Evolutionary conservation across 129 eudicot genomes (phyloP), one percentile per base, ranked within the genome.

Genomic region (Artemisia annua): DNA sequence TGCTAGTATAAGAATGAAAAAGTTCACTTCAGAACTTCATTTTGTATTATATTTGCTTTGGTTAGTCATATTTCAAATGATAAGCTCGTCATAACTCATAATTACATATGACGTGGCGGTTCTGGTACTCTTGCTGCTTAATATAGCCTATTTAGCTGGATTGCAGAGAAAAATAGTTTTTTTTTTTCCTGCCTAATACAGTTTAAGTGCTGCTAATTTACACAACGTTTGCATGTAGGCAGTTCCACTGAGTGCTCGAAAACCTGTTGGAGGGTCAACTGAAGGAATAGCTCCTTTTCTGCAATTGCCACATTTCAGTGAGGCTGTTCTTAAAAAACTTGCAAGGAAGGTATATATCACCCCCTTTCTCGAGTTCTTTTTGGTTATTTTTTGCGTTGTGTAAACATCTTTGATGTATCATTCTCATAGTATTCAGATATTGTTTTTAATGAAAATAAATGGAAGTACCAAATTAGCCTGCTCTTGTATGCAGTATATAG

Each of bases 301-400:
- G 82, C 98, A 93, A 83, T 83, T 93, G 50, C 98, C 98, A 77
- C 98, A 93, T 75, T 90, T 93, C 83, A 90, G 82, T 51, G 98
- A 93, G 79, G 71, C 96, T 14, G 88, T 86, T 71, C 87, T 89
- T 43, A 89, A 93, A 76, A 93, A 93, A 83, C 85, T 93, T 61
- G 88, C 96, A 14, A 84, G 96, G 58, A 92, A 92, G 98, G 98
- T 89, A 58, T 19, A 7, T 8, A 39, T 39, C 46, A 39, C 46
- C 11, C 46, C 46, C 10, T 39, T 39, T 39, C 46, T 39, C 11
- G 46, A 39, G 46, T 39, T 32, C 39, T 39, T 39, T 39, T 39
- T 7, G 46, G 46, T 39, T 39, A 39, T 39, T 39, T 39, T 39
- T 39, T 39, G 46, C 1, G 2, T 8, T 39, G 46, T 39, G 46